phyloP scores from a whole-genome alignment of 768 basidiomycete genomes.

The Hortiboletus flavorubellus region DNA sequence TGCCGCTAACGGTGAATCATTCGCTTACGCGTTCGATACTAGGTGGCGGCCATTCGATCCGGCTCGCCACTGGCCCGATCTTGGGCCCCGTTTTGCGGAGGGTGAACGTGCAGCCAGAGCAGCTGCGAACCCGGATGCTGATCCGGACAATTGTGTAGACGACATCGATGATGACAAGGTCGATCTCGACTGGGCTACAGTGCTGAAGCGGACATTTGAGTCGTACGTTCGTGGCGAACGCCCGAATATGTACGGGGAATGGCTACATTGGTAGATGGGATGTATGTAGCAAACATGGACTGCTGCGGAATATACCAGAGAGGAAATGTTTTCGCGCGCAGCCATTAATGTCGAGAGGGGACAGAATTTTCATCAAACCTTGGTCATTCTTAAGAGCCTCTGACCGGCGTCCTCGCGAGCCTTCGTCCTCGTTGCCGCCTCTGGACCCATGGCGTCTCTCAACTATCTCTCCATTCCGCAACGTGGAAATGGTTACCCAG shows the following conservation, averaged over 20 bases:
- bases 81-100: constrained; percentile 70
- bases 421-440: constrained; percentile 16
- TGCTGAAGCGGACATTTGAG: constrained; percentile 94
- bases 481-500: constrained; percentile 44
- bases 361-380: constrained; percentile 19
- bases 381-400: constrained; percentile 13
- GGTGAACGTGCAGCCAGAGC: constrained; percentile 68
- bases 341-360: not conserved
- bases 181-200: constrained; percentile 83
- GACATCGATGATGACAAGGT: constrained; percentile 50
- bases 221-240: constrained; percentile 80
- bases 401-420: constrained; percentile 2
- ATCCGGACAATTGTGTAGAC: constrained; percentile 27
- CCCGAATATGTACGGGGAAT: constrained; percentile 93
- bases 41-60: constrained; percentile 97
- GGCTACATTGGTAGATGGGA: constrained; percentile 30
- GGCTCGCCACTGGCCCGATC: constrained; percentile 84
- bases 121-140: constrained; percentile 16
- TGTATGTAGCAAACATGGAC: not conserved
- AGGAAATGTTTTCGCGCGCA: constrained; percentile 28
- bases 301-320: constrained; percentile 26
- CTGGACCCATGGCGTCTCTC: constrained; percentile 40
- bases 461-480: constrained; percentile 46
- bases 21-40: constrained; percentile 1
- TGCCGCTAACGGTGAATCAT: not conserved